Base-by-base conservation (phyloP, 2,329 filamentous ascomycete genomes). In the Aspergillus ustus region DNA sequence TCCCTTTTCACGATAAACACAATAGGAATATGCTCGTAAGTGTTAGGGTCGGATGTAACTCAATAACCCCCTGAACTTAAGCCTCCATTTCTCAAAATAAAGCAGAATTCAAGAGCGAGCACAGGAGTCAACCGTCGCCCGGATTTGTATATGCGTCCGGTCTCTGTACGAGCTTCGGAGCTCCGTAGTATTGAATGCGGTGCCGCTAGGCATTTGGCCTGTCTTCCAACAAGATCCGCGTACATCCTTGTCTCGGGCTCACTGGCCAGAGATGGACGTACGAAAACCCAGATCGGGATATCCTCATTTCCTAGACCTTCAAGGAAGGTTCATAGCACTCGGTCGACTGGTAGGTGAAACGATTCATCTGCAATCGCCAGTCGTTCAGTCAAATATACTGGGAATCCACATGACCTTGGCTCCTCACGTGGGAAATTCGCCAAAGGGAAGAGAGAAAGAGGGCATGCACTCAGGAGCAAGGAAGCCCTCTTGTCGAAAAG, bases 91-190 rank as follows among this genome's bases (percentile, higher is more conserved):
- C 25, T 49, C 40, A 34, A 45, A 57, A 20, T 51, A 37, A 50
- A 34, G 34, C 22, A 31, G 17, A n/a, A 22, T 20, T 49, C 13
- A 34, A 50, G 25, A 20, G 11, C n/a, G 29, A 34, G 22, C 48
- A 50, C 29, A 46, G 49, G 5, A 29, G 31, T 54, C 44, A 56
- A 60, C 46, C 46, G 46, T 29, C 22, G n/a, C 45, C 59, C 54
- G 25, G 4, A 54, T 58, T 51, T 54, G 54, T 51, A 58, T 50
- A 58, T 61, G 54, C 59, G 29, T 58, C 54, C 50, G 59, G 15
- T 44, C 31, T 54, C 15, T 54, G 59, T 61, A 54, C 59, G 59
- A 60, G 52, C 52, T 55, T 46, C 52, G 44, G 37, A 34, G 45
- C 20, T 57, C 59, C 13, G 43, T 20, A 34, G 57, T 48, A 55